Evolutionary conservation across 768 basidiomycete genomes (phyloP), one percentile per base, ranked within the genome.

Genomic region (Galerina marginata): DNA sequence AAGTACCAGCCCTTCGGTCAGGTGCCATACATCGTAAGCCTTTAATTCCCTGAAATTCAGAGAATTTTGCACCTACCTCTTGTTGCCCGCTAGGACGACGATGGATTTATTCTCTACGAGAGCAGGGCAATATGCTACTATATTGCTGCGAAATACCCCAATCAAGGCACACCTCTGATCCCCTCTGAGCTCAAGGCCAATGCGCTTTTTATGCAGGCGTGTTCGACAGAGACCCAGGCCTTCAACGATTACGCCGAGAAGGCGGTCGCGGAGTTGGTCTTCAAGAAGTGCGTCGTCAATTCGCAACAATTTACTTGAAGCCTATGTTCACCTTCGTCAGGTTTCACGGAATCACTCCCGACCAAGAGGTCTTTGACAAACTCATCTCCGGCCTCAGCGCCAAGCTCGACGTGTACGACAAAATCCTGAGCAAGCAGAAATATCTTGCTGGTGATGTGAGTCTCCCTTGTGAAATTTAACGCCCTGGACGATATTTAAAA

Each of bases 1-100:
- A 66, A 72, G 36, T 72, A 77, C 51, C 88, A 92, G 64, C 90
- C 91, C 0, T 90, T 89, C 65, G 86, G 86, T n/a, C 83, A 86
- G 64, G 76, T 88, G 26, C 87, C 88, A 2, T 83, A 80, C 68
- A 77, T 89, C 56, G 83, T 81, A 56, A 38, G 75, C 69, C 38
- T 54, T 33, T 2, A 20, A 47, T 40, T 10, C 20, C 14, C 25
- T 15, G 10, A 43, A 2, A 33, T 44, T n/a, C 26, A 9, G 7
- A 33, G 29, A 7, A 33, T 33, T 33, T 33, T 33, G 29, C 29
- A 16, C 45, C 37, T 6, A 37, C 26, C 14, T 20, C 9, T 42
- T 36, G n/a, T 20, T 58, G 2, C 11, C 15, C n/a, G 33, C 20
- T 54, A 83, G 82, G 75, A 83, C 53, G 86, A 88, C 25, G 84